Evolutionary conservation across 371 early-diverging fungal species (phyloP).

Genomic region (Mortierella sp.): DNA sequence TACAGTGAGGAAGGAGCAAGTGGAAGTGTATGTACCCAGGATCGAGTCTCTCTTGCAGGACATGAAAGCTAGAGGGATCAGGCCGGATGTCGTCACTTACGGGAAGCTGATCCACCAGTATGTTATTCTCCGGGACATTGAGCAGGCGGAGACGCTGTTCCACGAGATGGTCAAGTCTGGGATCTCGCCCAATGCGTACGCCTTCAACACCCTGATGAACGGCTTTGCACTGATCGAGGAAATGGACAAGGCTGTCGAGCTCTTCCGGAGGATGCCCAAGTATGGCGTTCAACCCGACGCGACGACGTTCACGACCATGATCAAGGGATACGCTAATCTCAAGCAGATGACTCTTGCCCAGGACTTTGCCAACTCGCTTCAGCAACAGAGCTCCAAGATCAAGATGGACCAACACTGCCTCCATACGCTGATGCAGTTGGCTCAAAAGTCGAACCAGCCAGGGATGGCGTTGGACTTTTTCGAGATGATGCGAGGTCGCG

Average conservation of each 20-base stretch:
- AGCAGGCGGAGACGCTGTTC: conserved; percentile 59
- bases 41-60: conserved; percentile 42
- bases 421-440: conserved; percentile 52
- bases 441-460: conserved; percentile 51
- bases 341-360: conserved; percentile 56
- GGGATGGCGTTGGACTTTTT: conserved; percentile 54
- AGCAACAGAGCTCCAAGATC: conserved; percentile 33
- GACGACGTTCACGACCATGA: conserved; percentile 59
- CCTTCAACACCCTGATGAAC: conserved; percentile 61
- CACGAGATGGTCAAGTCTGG: conserved; percentile 50
- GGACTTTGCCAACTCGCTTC: conserved; percentile 44
- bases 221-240: conserved; percentile 61
- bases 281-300: conserved; percentile 38
- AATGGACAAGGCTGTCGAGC: conserved; percentile 61
- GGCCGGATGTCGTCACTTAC: conserved; percentile 52
- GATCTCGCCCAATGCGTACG: conserved; percentile 32
- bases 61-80: conserved; percentile 41
- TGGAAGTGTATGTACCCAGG: conserved; percentile 33
- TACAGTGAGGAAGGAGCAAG: conserved; percentile 22
- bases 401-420: conserved; percentile 39
- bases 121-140: conserved; percentile 58
- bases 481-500: conserved; percentile 59
- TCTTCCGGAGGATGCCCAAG: conserved; percentile 58
- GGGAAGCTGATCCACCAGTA: conserved; percentile 58
- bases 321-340: conserved; percentile 60